Conservation (phyloP, 106 monocot genomes). For the Allium cepa region DNA sequence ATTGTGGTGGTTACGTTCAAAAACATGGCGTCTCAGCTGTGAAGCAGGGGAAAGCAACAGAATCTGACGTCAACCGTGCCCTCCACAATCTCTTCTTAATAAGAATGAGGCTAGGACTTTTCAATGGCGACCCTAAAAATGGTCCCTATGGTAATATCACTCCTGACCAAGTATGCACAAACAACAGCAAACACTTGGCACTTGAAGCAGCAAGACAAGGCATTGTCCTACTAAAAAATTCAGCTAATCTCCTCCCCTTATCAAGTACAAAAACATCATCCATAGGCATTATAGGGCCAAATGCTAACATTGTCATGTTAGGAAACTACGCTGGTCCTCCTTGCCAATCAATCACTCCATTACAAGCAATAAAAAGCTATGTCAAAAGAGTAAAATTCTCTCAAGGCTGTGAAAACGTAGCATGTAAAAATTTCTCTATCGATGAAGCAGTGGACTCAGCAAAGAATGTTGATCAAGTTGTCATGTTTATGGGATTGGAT, state of each 20-base stretch:
- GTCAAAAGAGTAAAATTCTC: not conserved
- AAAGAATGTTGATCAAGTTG: slow-evolving; percentile 1
- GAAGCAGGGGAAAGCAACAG: slow-evolving; percentile 49
- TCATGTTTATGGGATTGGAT: slow-evolving; percentile 8
- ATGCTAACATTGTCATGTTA: slow-evolving; percentile 26
- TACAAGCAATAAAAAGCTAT: slow-evolving; percentile 6
- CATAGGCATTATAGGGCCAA: slow-evolving; percentile 26
- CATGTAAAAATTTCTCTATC: not conserved
- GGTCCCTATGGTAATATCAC: not conserved
- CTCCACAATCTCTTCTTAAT: slow-evolving; percentile 80
- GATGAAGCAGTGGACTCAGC: slow-evolving; percentile 3
- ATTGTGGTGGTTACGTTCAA: slow-evolving; percentile 76
- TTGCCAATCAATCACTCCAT: slow-evolving; percentile 10
- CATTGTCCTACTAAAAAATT: slow-evolving; percentile 32
- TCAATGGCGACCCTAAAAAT: slow-evolving; percentile 19
- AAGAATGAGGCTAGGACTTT: slow-evolving; percentile 38
- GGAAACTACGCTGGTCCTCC: slow-evolving; percentile 36
- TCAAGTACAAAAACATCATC: not conserved
- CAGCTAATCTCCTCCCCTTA: not conserved
- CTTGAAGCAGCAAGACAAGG: slow-evolving; percentile 27
- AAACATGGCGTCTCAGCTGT: slow-evolving; percentile 32
- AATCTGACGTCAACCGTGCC: slow-evolving; percentile 64
- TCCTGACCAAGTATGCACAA: slow-evolving; percentile 15
- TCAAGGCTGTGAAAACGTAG: slow-evolving; percentile 5
- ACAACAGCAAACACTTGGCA: slow-evolving; percentile 12